Percentiles rank a stretch among this genome's conserved stretches.
Evolutionary conservation across 1,284 basidiomycete species (phyloP).

Genomic region (Volvariella volvacea): DNA sequence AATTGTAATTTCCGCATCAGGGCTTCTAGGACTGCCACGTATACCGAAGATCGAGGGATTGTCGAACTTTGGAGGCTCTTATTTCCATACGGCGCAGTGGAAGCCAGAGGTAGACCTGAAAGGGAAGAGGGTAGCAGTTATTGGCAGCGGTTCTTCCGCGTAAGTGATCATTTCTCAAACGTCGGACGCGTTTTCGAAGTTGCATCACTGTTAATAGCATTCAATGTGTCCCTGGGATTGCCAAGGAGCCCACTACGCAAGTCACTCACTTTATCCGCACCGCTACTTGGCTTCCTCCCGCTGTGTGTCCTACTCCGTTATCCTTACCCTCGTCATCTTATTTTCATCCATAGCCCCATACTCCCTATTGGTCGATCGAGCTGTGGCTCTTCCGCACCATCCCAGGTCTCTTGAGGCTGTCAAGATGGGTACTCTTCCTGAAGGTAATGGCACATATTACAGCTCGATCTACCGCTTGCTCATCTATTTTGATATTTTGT

Average conservation of each 20-base stretch:
- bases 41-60: constrained; percentile 31
- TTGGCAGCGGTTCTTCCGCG: constrained; percentile 48
- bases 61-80: constrained; percentile 35
- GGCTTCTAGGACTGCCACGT: constrained; percentile 32
- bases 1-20: constrained; percentile 39
- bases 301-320: constrained; percentile 27
- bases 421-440: too few relatives aligned
- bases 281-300: constrained; percentile 36
- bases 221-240: constrained; percentile 38
- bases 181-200: background rate
- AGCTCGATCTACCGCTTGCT: too few relatives aligned
- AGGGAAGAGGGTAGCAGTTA: constrained; percentile 38
- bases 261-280: constrained; percentile 41
- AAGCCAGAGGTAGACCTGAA: constrained; percentile 29
- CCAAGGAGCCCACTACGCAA: constrained; percentile 28
- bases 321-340: too few relatives aligned
- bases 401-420: too few relatives aligned
- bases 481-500: too few relatives aligned
- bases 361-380: too few relatives aligned
- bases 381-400: too few relatives aligned
- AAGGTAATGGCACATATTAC: too few relatives aligned
- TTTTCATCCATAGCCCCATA: too few relatives aligned
- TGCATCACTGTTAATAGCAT: constrained; percentile 19
- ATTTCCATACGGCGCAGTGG: constrained; percentile 46
- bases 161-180: constrained; percentile 28